Conservation (phyloP, 495 filamentous ascomycete genomes). For the Rhizodiscina lignyota region DNA sequence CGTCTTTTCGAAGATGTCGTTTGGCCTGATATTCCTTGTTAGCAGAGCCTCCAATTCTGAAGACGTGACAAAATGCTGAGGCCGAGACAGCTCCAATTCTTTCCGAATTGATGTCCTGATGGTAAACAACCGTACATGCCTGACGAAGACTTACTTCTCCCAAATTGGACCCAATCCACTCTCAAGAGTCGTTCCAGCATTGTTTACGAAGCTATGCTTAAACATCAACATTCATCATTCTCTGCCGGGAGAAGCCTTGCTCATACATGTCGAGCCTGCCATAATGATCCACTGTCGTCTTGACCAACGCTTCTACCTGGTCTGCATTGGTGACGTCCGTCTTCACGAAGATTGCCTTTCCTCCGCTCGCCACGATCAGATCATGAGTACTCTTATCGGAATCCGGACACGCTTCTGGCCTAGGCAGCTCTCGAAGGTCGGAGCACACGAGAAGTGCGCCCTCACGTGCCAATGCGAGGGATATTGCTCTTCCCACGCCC, state of each 20-base stretch:
- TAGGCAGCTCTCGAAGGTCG: constrained; percentile 21
- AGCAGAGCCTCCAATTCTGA: no score
- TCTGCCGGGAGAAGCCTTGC: neutral
- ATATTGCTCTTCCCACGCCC: constrained; percentile 31
- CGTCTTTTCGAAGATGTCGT: constrained; percentile 6
- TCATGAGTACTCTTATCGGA: constrained; percentile 24
- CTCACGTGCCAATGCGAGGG: constrained; percentile 25
- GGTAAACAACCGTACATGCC: no score
- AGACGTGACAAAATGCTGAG: no score
- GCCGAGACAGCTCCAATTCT: neutral
- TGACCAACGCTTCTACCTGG: constrained; percentile 9
- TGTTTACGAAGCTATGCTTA: neutral
- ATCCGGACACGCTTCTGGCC: constrained; percentile 1
- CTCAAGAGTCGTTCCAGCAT: neutral
- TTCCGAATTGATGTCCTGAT: neutral
- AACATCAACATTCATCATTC: neutral
- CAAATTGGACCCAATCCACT: neutral
- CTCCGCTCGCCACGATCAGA: constrained; percentile 22
- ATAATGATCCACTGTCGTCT: constrained; percentile 6
- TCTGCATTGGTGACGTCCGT: constrained; percentile 26
- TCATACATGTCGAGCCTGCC: constrained; percentile 3
- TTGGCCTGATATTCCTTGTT: no score
- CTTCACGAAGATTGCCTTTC: constrained; percentile 28
- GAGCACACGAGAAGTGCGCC: constrained; percentile 32
- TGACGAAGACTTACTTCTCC: neutral